Evolutionary conservation across 805 yeast species (phyloP).

Genomic region (Brettanomyces anomalus): DNA sequence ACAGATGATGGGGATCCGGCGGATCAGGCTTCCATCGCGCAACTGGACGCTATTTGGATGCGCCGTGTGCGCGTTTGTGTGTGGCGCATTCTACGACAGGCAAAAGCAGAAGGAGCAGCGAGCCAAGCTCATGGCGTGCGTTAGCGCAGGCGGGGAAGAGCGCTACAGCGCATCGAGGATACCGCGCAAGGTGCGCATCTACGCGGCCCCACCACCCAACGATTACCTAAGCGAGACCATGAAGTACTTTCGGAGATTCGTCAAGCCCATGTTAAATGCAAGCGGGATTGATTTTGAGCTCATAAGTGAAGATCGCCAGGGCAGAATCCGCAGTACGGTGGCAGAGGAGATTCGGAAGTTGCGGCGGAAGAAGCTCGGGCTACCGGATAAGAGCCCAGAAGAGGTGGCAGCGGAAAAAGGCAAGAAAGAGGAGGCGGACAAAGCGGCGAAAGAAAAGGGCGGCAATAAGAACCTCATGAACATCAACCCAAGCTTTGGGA

Average conservation of each 20-base stretch:
- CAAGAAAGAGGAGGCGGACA: slow-evolving; percentile 4
- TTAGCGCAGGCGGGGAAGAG: slow-evolving; percentile 41
- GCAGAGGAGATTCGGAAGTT: slow-evolving; percentile 73
- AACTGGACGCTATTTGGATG: slow-evolving; percentile 92
- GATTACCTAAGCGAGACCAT: slow-evolving; percentile 73
- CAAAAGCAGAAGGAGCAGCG: slow-evolving; percentile 61
- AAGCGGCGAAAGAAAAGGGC: neutral
- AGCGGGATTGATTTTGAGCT: slow-evolving; percentile 81
- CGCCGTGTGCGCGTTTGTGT: slow-evolving; percentile 52
- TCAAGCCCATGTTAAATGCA: slow-evolving; percentile 79
- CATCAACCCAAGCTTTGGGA: neutral
- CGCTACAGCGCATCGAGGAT: slow-evolving; percentile 35
- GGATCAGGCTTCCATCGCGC: slow-evolving; percentile 72
- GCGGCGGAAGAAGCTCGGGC: slow-evolving; percentile 38
- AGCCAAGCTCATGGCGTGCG: slow-evolving; percentile 52
- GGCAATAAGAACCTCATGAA: slow-evolving; percentile 4
- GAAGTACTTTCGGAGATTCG: slow-evolving; percentile 63
- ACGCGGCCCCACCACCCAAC: slow-evolving; percentile 95
- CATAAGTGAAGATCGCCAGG: slow-evolving; percentile 73
- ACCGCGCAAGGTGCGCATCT: slow-evolving; percentile 74
- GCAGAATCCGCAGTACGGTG: slow-evolving; percentile 72
- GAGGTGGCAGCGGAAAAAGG: slow-evolving; percentile 11
- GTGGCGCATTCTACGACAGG: slow-evolving; percentile 77
- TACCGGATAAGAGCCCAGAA: slow-evolving; percentile 15
- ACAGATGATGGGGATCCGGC: slow-evolving; percentile 74